A percentile compares a stretch with the other conserved stretches of the same genome.
Evolutionary conservation across 1,284 basidiomycete species (phyloP).

Genomic region (Rhodotorula sp.): DNA sequence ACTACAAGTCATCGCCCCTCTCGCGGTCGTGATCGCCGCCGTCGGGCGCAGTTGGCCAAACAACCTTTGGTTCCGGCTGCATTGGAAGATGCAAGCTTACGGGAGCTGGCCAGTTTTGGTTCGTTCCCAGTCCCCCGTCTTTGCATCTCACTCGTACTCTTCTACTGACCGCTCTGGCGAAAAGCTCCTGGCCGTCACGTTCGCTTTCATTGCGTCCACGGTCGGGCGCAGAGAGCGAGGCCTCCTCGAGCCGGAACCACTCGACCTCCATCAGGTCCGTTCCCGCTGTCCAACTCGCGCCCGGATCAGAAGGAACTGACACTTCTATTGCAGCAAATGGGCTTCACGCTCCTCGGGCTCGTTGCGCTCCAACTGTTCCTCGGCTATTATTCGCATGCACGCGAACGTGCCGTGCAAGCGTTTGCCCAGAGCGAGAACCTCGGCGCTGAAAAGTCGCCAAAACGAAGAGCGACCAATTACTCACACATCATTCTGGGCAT

Average conservation of each 20-base stretch:
- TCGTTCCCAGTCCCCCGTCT: background rate
- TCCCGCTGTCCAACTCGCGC: background rate
- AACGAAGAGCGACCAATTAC: conserved; percentile 15
- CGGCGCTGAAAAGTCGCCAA: background rate
- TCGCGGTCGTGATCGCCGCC: conserved; percentile 15
- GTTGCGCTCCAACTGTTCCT: background rate
- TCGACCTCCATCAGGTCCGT: conserved; percentile 18
- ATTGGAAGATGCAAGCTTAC: conserved; percentile 10
- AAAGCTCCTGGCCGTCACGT: background rate
- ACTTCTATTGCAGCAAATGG: conserved; percentile 6
- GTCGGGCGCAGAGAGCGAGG: background rate
- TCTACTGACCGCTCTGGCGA: background rate
- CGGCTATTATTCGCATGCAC: conserved; percentile 5
- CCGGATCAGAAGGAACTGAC: too few relatives aligned
- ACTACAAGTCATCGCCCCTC: conserved; percentile 10
- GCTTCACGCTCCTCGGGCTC: conserved; percentile 17
- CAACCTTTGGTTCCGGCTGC: conserved; percentile 15
- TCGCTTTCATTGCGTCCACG: background rate
- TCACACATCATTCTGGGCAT: conserved; percentile 20
- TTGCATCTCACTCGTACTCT: background rate
- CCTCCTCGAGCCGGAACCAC: accelerated
- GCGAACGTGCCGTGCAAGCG: background rate
- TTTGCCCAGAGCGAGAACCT: background rate
- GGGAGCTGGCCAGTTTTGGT: conserved; percentile 2
- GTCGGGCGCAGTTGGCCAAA: conserved; percentile 14